Conservation (phyloP, 179 eudicot species). For the Sideroxylon spinosum region DNA sequence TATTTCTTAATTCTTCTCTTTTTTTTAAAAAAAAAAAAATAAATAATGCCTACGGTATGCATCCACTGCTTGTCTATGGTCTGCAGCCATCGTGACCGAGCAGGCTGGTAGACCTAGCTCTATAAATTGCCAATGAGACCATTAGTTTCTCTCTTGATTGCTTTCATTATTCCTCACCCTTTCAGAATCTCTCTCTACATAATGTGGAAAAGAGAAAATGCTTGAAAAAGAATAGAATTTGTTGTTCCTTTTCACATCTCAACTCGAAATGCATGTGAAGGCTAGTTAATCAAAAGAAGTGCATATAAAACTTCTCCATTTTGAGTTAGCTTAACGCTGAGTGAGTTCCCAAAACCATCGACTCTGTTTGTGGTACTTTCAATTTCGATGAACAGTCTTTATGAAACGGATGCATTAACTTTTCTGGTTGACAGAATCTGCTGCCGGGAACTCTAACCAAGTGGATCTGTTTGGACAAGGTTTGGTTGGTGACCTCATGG, state of each 20-base stretch:
- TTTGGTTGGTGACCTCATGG: slow-evolving; percentile 75
- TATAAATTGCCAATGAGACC: too few species aligned
- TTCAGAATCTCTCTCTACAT: too few species aligned
- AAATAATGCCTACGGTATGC: too few species aligned
- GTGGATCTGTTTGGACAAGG: slow-evolving; percentile 81
- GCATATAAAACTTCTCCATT: neutral
- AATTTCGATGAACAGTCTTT: neutral
- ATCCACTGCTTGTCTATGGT: too few species aligned
- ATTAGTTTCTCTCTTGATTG: too few species aligned
- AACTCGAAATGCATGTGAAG: neutral
- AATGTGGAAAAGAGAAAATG: neutral
- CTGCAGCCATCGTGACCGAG: too few species aligned
- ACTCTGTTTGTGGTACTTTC: neutral
- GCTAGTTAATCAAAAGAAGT: neutral
- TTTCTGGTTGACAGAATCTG: slow-evolving; percentile 48
- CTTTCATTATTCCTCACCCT: too few species aligned
- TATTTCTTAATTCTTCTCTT: too few species aligned
- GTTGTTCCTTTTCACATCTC: neutral
- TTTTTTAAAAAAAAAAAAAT: too few species aligned
- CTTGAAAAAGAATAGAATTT: neutral
- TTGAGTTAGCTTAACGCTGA: neutral
- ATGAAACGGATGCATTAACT: neutral
- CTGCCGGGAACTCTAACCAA: slow-evolving; percentile 51
- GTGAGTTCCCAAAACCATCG: neutral
- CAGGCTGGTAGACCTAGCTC: too few species aligned